Evolutionary conservation across 345 rosid genomes (phyloP).

Genomic region (Eucalyptus sideroxylon): DNA sequence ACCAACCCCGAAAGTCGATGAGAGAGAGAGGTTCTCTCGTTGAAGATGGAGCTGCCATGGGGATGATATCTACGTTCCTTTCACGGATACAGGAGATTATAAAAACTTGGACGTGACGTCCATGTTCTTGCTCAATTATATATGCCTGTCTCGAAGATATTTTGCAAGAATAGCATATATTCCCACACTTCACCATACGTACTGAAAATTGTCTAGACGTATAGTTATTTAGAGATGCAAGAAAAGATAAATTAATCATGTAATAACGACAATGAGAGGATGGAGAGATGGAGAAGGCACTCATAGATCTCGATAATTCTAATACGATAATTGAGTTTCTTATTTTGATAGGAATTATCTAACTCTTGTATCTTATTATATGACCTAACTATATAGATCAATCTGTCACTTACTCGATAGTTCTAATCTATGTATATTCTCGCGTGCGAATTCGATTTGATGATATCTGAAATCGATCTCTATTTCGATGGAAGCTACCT

Average conservation of each 20-base stretch:
- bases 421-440: rapidly evolving
- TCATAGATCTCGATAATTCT: neutral
- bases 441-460: rapidly evolving
- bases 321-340: neutral
- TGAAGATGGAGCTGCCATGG: neutral
- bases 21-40: neutral
- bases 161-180: neutral
- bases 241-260: neutral
- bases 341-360: neutral
- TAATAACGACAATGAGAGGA: neutral
- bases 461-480: neutral
- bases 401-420: neutral
- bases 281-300: neutral
- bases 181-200: neutral
- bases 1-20: neutral
- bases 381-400: neutral
- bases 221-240: neutral
- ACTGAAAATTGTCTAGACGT: neutral
- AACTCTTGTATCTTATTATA: neutral
- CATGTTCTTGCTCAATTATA: neutral
- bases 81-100: neutral
- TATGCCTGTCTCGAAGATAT: neutral
- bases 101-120: neutral
- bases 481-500: neutral
- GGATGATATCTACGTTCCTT: neutral